phyloP scores from a whole-genome alignment of 208 protist genomes.

The Leishmania lainsoni region DNA sequence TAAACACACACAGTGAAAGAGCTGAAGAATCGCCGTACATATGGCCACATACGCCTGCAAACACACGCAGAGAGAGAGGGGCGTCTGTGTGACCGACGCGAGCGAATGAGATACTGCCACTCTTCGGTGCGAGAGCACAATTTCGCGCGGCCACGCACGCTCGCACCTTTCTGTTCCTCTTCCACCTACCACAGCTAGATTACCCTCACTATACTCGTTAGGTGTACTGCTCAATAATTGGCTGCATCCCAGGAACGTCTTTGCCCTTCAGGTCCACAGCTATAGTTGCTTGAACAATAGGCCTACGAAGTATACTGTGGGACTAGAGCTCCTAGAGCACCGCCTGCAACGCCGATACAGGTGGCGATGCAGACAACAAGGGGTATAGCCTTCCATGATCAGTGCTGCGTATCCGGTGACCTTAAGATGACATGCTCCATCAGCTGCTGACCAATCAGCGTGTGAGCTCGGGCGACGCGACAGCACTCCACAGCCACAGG shows the following conservation, averaged over 20 bases:
- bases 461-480: conserved; percentile 5
- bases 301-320: not conserved
- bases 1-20: not conserved
- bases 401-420: not conserved
- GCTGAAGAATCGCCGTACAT: not conserved
- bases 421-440: not conserved
- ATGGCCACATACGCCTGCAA: not conserved
- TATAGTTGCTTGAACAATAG: not conserved
- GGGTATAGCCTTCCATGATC: conserved; percentile 11
- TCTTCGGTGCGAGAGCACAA: not conserved
- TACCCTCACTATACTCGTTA: not conserved
- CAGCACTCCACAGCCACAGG: conserved; percentile 15
- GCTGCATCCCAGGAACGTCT: conserved; percentile 18
- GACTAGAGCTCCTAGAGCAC: conserved; percentile 2
- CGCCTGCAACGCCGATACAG: conserved; percentile 11
- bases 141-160: not conserved
- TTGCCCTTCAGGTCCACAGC: conserved; percentile 7
- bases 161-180: not conserved
- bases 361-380: conserved; percentile 8
- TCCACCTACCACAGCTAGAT: not conserved
- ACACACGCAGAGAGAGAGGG: not conserved
- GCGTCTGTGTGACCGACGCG: not conserved
- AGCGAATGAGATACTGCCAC: not conserved
- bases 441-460: conserved; percentile 10
- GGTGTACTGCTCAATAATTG: not conserved